These are phyloP conservation scores for Fusarium nanum DNA, from an alignment of 2,329 filamentous ascomycete genomes.

Conservation along the genomic window DNA sequence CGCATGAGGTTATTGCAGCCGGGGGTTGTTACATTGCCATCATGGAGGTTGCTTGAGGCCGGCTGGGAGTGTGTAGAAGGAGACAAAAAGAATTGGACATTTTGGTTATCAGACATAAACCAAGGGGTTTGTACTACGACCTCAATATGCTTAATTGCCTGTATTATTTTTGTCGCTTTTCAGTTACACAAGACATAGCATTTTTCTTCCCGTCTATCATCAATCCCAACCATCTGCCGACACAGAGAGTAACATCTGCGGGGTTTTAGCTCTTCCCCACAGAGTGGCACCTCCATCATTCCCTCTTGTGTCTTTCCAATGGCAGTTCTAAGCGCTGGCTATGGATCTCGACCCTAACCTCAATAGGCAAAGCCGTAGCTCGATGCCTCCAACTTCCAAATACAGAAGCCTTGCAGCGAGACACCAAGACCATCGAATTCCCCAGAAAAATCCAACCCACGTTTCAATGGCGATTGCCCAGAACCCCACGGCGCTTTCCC, in stretches of 20 bases:
- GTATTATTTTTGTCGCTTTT: neutral
- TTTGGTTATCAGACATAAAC: neutral
- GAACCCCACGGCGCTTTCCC: constrained; percentile 21
- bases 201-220: neutral
- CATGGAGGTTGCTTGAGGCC: neutral
- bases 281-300: neutral
- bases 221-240: neutral
- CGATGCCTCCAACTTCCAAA: constrained; percentile 33
- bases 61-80: neutral
- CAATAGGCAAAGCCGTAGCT: neutral
- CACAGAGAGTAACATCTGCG: neutral
- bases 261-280: neutral
- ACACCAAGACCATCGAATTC: neutral
- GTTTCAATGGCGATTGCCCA: constrained; percentile 8
- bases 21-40: constrained; percentile 14
- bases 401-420: constrained; percentile 2
- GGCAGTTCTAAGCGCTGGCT: constrained; percentile 32
- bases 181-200: neutral
- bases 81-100: neutral
- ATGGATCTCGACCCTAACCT: neutral
- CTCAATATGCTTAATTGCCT: no score
- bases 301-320: neutral
- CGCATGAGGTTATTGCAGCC: constrained; percentile 30
- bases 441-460: constrained; percentile 1
- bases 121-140: neutral